Evolutionary conservation across 352 stramenopile genomes (phyloP).

Genomic region (Pythium diclinum): DNA sequence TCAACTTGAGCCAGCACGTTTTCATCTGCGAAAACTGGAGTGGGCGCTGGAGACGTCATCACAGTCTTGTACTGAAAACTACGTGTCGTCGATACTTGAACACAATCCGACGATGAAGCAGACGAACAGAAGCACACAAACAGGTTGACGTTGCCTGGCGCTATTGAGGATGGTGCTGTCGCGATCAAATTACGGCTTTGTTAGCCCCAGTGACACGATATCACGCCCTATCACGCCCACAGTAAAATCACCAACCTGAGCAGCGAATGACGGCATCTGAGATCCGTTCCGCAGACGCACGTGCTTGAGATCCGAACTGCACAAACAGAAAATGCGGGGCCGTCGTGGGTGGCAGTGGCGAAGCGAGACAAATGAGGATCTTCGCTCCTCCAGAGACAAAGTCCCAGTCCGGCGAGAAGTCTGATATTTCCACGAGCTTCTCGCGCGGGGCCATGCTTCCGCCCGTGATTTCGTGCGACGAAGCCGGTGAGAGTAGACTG

Average conservation of each 20-base stretch:
- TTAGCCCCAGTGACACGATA: too few species aligned
- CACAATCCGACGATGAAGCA: conserved; percentile 16
- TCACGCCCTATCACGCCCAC: too few species aligned
- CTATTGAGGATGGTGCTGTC: conserved; percentile 43
- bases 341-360: conserved; percentile 30
- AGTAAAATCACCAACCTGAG: conserved; percentile 42
- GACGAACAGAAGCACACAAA: conserved; percentile 47
- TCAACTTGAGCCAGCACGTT: conserved; percentile 11
- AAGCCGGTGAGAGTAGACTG: conserved; percentile 12
- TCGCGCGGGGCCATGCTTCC: background rate
- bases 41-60: conserved; percentile 32
- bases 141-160: conserved; percentile 50
- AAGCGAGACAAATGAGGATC: conserved; percentile 72
- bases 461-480: background rate
- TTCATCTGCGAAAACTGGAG: conserved; percentile 1
- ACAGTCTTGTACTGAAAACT: conserved; percentile 58
- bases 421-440: conserved; percentile 51
- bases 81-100: conserved; percentile 47
- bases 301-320: conserved; percentile 53
- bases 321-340: conserved; percentile 47
- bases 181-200: background rate
- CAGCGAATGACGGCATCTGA: conserved; percentile 75
- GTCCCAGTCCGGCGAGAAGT: conserved; percentile 86
- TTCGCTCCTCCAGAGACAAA: conserved; percentile 73
- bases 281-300: conserved; percentile 54